phyloP scores from a whole-genome alignment of 148 eudicot genomes.

The Oxyria digyna region DNA sequence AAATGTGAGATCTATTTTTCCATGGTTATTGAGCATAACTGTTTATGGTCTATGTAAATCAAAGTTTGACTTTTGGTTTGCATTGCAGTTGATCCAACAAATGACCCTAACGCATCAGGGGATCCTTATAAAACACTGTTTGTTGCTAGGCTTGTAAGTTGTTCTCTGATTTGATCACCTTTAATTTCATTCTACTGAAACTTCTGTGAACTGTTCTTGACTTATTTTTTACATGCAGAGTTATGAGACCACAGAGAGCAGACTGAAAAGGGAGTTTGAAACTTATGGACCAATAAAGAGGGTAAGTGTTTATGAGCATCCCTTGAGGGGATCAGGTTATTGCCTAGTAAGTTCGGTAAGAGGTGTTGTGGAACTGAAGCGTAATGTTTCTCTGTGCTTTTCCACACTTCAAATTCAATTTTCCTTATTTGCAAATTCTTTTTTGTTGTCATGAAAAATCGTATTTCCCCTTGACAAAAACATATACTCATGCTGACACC shows the following conservation, averaged over 20 bases:
- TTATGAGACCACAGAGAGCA: constrained; percentile 86
- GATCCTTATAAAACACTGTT: constrained; percentile 97
- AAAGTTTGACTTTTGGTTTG: not conserved
- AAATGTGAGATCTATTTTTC: constrained; percentile 44
- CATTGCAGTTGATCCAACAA: constrained; percentile 76
- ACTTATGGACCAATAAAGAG: constrained; percentile 98
- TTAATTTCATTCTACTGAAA: not conserved
- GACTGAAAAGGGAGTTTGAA: constrained; percentile 98
- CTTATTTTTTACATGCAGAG: constrained; percentile 6
- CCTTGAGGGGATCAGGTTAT: constrained; percentile 14
- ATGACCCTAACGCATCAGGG: constrained; percentile 70
- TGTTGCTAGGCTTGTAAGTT: constrained; percentile 86
- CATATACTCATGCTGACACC: not conserved
- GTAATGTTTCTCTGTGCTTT: not conserved
- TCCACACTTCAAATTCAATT: not conserved
- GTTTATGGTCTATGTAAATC: not conserved
- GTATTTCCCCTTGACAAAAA: not conserved
- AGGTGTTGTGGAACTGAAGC: not conserved
- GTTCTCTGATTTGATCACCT: not conserved
- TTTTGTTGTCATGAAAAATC: not conserved
- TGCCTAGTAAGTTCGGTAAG: constrained; percentile 9
- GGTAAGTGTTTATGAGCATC: constrained; percentile 27
- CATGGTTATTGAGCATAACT: not conserved
- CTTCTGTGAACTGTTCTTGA: not conserved
- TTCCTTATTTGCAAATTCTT: not conserved